Conservation (phyloP, 1,284 basidiomycete genomes). For the Malassezia japonica region DNA sequence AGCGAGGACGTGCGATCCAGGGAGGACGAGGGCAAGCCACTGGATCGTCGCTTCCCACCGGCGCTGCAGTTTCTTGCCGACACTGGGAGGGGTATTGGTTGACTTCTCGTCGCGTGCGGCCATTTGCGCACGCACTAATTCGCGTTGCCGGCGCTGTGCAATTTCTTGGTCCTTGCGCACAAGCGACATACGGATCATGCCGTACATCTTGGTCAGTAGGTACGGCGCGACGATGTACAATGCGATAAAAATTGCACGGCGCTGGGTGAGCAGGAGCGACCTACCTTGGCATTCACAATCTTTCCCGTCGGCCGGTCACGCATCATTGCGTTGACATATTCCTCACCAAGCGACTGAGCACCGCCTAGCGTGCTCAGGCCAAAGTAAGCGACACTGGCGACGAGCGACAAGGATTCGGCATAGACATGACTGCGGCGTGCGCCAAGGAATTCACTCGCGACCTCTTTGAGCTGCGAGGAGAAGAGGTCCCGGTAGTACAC, state of each 20-base stretch:
- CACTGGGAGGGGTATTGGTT: neutral
- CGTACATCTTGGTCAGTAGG: slow-evolving; percentile 27
- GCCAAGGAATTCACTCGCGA: slow-evolving; percentile 39
- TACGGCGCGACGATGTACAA: slow-evolving; percentile 43
- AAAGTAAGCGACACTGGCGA: slow-evolving; percentile 43
- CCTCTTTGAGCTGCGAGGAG: slow-evolving; percentile 38
- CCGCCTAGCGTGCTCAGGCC: slow-evolving; percentile 39
- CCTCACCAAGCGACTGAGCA: slow-evolving; percentile 49
- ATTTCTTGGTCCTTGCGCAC: slow-evolving; percentile 3
- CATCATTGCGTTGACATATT: slow-evolving; percentile 50
- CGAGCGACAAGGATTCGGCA: slow-evolving; percentile 30
- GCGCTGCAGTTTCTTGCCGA: neutral
- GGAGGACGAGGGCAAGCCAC: slow-evolving; percentile 24
- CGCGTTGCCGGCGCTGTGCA: slow-evolving; percentile 18
- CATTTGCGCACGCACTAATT: slow-evolving; percentile 2
- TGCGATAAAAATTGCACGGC: slow-evolving; percentile 35
- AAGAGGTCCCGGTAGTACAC: slow-evolving; percentile 43
- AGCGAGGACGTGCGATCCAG: slow-evolving; percentile 38
- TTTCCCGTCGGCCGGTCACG: slow-evolving; percentile 27
- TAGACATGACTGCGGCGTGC: slow-evolving; percentile 40
- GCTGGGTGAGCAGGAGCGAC: slow-evolving; percentile 16
- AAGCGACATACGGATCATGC: slow-evolving; percentile 17
- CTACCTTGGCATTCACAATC: slow-evolving; percentile 30
- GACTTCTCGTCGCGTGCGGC: slow-evolving; percentile 1
- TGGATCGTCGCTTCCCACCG: slow-evolving; percentile 11